These are phyloP conservation scores for Aurantiochytrium sp. DNA, from an alignment of 108 stramenopile species.

Conservation along the genomic window DNA sequence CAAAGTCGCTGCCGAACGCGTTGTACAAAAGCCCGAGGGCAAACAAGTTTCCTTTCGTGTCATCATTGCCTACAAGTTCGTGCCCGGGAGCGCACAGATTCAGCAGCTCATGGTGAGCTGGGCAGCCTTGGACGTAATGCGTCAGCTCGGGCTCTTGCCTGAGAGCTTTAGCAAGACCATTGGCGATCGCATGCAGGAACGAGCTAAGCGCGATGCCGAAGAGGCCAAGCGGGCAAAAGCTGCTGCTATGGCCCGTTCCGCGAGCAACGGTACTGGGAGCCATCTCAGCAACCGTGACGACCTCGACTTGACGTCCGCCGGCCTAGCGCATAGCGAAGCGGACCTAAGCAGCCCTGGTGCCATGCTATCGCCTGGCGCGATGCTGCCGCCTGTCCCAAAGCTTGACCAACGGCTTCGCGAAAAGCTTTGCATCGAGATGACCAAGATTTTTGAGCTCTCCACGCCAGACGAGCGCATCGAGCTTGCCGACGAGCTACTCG, in stretches of 20 bases:
- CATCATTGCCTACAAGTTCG: background rate
- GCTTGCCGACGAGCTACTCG: slow-evolving; percentile 3
- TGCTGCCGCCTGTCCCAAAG: background rate
- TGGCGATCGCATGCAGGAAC: background rate
- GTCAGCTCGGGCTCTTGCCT: background rate
- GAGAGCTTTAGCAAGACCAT: background rate
- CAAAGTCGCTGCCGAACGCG: background rate
- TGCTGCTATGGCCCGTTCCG: background rate
- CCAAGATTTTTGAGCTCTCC: background rate
- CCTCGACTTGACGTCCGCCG: background rate
- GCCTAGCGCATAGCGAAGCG: background rate
- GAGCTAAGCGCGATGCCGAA: background rate
- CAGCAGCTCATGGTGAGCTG: slow-evolving; percentile 15
- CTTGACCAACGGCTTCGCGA: background rate
- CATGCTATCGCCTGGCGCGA: background rate
- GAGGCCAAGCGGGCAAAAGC: background rate
- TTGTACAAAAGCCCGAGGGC: background rate
- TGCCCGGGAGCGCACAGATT: background rate
- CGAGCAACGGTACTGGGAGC: background rate
- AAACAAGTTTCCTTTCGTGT: background rate
- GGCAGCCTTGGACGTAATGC: slow-evolving; percentile 11
- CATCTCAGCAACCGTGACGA: background rate
- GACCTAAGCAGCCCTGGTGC: background rate
- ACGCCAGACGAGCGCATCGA: background rate
- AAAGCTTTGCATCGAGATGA: background rate